phyloP scores from a whole-genome alignment of 1,139 yeast species.

The Sugiyamaella paludigena region DNA sequence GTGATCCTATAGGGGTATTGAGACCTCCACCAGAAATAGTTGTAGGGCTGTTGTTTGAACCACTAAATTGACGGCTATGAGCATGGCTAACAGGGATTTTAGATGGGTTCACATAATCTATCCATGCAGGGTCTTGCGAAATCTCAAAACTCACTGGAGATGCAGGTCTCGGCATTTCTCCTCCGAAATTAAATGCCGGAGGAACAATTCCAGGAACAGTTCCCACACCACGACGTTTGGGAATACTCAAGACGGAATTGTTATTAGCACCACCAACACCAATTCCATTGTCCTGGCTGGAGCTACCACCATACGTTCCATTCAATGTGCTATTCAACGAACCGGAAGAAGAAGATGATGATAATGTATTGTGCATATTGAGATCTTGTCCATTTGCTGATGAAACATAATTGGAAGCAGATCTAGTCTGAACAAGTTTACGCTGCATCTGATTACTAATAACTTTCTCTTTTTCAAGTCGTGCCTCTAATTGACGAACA shows the following conservation, averaged over 20 bases:
- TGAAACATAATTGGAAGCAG: slow-evolving; percentile 17
- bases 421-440: slow-evolving; percentile 29
- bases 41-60: too few relatives aligned
- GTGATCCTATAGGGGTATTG: neutral
- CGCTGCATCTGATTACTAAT: slow-evolving; percentile 31
- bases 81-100: slow-evolving; percentile 16
- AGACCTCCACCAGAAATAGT: too few relatives aligned
- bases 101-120: slow-evolving; percentile 28
- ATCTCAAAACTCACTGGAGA: slow-evolving; percentile 31
- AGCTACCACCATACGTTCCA: neutral
- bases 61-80: slow-evolving; percentile 12
- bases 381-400: neutral
- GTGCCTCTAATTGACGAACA: slow-evolving; percentile 33
- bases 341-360: slow-evolving; percentile 17
- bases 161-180: slow-evolving; percentile 21
- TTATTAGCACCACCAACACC: neutral
- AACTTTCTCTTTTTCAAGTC: slow-evolving; percentile 32
- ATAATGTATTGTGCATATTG: slow-evolving; percentile 4
- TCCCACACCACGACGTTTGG: slow-evolving; percentile 24
- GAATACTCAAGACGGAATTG: slow-evolving; percentile 2
- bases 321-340: slow-evolving; percentile 1
- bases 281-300: neutral
- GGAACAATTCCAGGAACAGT: slow-evolving; percentile 23
- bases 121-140: slow-evolving; percentile 33
- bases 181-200: slow-evolving; percentile 16